Evolutionary conservation across 2,329 filamentous ascomycete species (phyloP), one percentile per base, ranked within the genome.

Genomic region (Penicillium frequentans): DNA sequence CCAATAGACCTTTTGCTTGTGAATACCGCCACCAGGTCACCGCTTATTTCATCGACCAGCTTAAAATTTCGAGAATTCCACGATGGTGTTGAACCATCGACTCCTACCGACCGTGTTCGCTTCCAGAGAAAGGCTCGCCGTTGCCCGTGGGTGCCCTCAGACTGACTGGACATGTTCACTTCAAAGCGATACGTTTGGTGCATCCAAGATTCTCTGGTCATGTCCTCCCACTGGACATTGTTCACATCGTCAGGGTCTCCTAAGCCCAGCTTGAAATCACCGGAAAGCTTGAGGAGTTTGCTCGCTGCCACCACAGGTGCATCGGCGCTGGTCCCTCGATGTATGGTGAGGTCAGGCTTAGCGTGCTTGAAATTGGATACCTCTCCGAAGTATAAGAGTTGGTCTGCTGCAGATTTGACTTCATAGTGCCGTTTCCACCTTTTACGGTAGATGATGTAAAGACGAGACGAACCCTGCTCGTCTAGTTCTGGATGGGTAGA

Each of bases 61-160:
- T 72, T 71, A 52, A 65, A 70, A 56, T 70, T 73, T 5, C 56
- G 59, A 11, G 39, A 14, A 44, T 63, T 66, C 39, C 64, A 56
- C 35, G 27, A 19, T 33, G 43, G 46, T 5, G 39, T 53, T 31
- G 27, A 51, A 29, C 56, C 59, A 9, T 61, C 63, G 27, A 69
- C 59, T 3, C 59, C 65, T 14, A 68, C 55, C 19, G 49, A 61
- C 29, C 60, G 66, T 7, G 69, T 71, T 27, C 64, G 61, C 49
- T 71, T 71, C 69, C 69, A 71, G 5, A 65, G 45, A 43, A 69
- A 70, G 23, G 55, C 53, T 27, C 57, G 54, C 23, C 64, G 53
- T 43, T 57, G 54, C 9, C 55, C 53, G 13, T 52, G 48, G 19
- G 14, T 13, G 16, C 9, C 31, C 10, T 19, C 46, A 26, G 27